Conservation (phyloP, 257 asterid species). For the Eucommia ulmoides region DNA sequence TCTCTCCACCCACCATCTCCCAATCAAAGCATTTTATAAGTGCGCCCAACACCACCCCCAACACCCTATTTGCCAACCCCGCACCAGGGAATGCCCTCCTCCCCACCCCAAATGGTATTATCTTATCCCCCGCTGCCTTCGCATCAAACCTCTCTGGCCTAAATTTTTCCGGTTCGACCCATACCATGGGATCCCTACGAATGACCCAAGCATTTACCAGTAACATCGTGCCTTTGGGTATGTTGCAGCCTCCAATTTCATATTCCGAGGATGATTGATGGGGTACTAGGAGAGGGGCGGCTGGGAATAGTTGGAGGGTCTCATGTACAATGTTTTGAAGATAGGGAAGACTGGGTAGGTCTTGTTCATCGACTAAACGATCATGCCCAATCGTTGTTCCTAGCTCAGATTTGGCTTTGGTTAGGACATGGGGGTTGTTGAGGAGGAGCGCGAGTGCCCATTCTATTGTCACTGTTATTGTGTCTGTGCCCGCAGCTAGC, state of each 20-base stretch:
- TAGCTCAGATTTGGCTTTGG: slow-evolving; percentile 7
- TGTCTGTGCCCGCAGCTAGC: slow-evolving; percentile 13
- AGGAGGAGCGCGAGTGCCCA: slow-evolving; percentile 14
- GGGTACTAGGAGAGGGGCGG: slow-evolving; percentile 8
- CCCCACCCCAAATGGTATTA: slow-evolving; percentile 15
- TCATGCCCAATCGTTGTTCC: slow-evolving; percentile 1
- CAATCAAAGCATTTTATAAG: slow-evolving; percentile 16
- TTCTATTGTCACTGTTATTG: slow-evolving; percentile 10
- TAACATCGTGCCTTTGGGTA: slow-evolving; percentile 10
- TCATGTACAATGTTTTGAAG: slow-evolving; percentile 9
- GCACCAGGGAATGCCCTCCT: slow-evolving; percentile 12
- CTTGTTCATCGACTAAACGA: slow-evolving; percentile 8
- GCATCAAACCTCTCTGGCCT: slow-evolving; percentile 15
- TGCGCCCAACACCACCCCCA: slow-evolving; percentile 11
- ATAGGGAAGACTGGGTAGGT: slow-evolving; percentile 9
- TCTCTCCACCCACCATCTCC: slow-evolving; percentile 4
- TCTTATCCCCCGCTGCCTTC: slow-evolving; percentile 2
- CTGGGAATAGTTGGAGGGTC: slow-evolving; percentile 10
- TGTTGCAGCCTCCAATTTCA: slow-evolving; percentile 9
- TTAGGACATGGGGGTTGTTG: slow-evolving; percentile 9
- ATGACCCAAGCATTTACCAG: slow-evolving; percentile 12
- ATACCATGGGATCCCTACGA: slow-evolving; percentile 11
- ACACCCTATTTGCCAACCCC: slow-evolving; percentile 6
- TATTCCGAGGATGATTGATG: slow-evolving; percentile 12
- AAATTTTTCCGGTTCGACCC: slow-evolving; percentile 7